A percentile compares a stretch with the other conserved stretches of the same genome.
Evolutionary conservation across 371 early-diverging fungal genomes (phyloP).

Genomic region (Mortierella sp.): DNA sequence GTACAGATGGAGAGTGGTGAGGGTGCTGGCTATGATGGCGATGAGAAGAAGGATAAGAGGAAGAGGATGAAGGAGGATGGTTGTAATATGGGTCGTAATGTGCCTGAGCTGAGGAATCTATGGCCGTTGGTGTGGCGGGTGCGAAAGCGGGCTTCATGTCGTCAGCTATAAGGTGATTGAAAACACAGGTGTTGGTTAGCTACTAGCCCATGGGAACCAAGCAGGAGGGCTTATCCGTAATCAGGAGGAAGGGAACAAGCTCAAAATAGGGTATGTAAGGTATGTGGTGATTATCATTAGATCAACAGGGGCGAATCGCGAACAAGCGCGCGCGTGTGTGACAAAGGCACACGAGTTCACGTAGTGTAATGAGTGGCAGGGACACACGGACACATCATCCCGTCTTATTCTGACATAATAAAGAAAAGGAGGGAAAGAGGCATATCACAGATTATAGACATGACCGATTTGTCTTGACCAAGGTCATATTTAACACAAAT

Average conservation of each 20-base stretch:
- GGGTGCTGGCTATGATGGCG: neutral
- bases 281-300: conserved; percentile 2
- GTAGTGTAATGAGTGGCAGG: neutral
- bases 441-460: neutral
- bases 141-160: conserved; percentile 25
- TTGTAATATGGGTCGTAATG: conserved; percentile 24
- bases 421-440: neutral
- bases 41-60: conserved; percentile 15
- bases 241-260: neutral
- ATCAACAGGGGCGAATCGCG: conserved; percentile 1
- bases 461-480: neutral
- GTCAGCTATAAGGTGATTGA: neutral
- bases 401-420: conserved; percentile 23
- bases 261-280: neutral
- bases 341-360: conserved; percentile 13
- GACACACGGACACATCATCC: conserved; percentile 17
- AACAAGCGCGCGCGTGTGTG: neutral
- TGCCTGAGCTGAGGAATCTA: conserved; percentile 10
- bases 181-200: neutral
- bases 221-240: neutral
- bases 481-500: neutral
- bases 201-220: conserved; percentile 10
- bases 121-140: conserved; percentile 10
- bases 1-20: conserved; percentile 5
- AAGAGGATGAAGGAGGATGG: conserved; percentile 18